A percentile compares a stretch with the other conserved stretches of the same genome.
These are phyloP conservation scores for Halophytophthora polymorphica DNA, from an alignment of 352 stramenopile species.

Conservation along the genomic window DNA sequence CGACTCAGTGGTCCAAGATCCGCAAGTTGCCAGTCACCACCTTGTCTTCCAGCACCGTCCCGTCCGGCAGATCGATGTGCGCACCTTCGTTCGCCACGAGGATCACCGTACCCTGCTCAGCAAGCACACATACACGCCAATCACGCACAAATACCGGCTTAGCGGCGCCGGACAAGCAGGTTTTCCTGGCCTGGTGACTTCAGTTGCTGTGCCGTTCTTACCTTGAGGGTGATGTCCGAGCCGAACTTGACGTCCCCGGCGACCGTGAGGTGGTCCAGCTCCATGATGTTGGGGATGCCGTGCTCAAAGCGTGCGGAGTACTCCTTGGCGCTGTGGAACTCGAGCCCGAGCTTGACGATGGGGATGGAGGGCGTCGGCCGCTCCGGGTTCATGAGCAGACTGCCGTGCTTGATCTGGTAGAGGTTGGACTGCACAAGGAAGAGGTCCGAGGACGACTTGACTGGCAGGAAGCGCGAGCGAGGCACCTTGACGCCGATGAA, in stretches of 20 bases:
- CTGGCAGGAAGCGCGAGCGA: conserved; percentile 95
- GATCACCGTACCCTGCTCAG: conserved; percentile 91
- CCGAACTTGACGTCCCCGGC: conserved; percentile 92
- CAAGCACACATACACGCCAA: background rate
- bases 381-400: conserved; percentile 84
- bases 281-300: conserved; percentile 91
- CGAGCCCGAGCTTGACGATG: conserved; percentile 91
- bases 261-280: conserved; percentile 93
- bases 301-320: conserved; percentile 85
- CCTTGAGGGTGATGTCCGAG: conserved; percentile 90
- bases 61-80: conserved; percentile 92
- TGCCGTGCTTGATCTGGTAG: conserved; percentile 92
- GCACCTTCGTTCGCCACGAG: conserved; percentile 92
- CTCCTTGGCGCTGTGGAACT: conserved; percentile 89
- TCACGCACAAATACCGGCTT: background rate
- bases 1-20: conserved; percentile 90
- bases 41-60: conserved; percentile 92
- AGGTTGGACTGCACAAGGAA: conserved; percentile 93
- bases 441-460: conserved; percentile 99
- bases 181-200: no score
- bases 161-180: no score
- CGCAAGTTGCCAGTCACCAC: conserved; percentile 93
- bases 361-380: conserved; percentile 83
- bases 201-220: no score
- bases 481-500: conserved; percentile 96